Percentiles rank a stretch among this genome's conserved stretches.
Conservation (phyloP, 2,329 filamentous ascomycete genomes). For the Aspergillus intermedius region DNA sequence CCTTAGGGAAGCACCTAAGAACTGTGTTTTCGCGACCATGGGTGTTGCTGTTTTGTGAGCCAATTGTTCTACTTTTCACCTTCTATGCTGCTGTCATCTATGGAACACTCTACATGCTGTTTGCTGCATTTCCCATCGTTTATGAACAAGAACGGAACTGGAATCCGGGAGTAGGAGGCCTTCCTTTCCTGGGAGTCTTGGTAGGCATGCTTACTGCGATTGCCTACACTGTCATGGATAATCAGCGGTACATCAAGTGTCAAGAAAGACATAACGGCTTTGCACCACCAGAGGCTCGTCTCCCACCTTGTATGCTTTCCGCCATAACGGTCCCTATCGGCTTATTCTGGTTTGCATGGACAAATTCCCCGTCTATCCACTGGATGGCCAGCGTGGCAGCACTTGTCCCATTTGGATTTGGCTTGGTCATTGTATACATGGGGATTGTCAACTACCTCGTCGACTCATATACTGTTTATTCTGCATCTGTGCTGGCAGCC, state of each 20-base stretch:
- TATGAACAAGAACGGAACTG: slow-evolving; percentile 38
- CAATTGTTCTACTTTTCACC: slow-evolving; percentile 41
- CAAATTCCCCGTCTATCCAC: slow-evolving; percentile 8
- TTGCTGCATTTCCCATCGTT: slow-evolving; percentile 44
- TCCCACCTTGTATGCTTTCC: slow-evolving; percentile 12
- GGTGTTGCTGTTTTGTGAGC: slow-evolving; percentile 40
- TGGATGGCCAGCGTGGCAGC: slow-evolving; percentile 9
- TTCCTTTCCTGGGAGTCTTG: slow-evolving; percentile 41
- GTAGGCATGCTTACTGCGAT: slow-evolving; percentile 28
- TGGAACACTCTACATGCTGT: slow-evolving; percentile 44
- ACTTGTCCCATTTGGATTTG: slow-evolving; percentile 12
- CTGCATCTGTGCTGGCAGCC: slow-evolving; percentile 10
- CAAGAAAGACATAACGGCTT: slow-evolving; percentile 5
- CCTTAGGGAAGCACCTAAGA: slow-evolving; percentile 25
- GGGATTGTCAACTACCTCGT: slow-evolving; percentile 12
- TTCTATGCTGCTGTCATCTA: slow-evolving; percentile 43
- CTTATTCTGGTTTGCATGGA: slow-evolving; percentile 15
- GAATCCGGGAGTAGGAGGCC: slow-evolving; percentile 36
- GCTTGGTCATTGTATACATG: slow-evolving; percentile 13
- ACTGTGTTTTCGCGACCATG: slow-evolving; percentile 42
- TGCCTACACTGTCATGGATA: slow-evolving; percentile 30
- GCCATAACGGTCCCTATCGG: slow-evolving; percentile 8
- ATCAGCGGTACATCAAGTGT: slow-evolving; percentile 12
- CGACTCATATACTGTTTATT: slow-evolving; percentile 11
- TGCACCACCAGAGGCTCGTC: slow-evolving; percentile 10